These are phyloP conservation scores for Fraxinus sp. DNA, from an alignment of 305 asterid species.

Conservation along the genomic window DNA sequence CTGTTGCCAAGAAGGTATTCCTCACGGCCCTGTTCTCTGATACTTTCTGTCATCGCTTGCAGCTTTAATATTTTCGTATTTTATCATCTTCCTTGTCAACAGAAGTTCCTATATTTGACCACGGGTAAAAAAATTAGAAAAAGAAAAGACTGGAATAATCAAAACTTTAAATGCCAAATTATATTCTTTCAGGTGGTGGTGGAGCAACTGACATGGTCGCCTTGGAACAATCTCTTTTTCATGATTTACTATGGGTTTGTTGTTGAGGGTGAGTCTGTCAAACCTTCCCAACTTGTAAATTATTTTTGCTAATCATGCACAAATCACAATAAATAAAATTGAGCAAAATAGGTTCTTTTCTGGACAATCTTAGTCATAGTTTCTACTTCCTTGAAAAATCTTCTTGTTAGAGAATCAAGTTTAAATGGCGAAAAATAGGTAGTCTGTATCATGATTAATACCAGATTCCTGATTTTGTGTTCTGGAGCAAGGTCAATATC, in stretches of 20 bases:
- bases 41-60: not conserved
- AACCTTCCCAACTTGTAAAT: slow-evolving; percentile 2
- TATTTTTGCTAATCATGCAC: not conserved
- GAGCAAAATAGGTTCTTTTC: not conserved
- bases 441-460: not conserved
- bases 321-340: not conserved
- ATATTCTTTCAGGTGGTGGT: slow-evolving; percentile 68
- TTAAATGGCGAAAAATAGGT: not conserved
- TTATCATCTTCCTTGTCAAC: not conserved
- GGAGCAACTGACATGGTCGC: slow-evolving; percentile 85
- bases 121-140: not conserved
- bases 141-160: not conserved
- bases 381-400: slow-evolving; percentile 2
- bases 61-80: not conserved
- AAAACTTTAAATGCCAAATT: slow-evolving; percentile 7
- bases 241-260: slow-evolving; percentile 85
- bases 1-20: slow-evolving; percentile 91
- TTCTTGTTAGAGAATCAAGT: slow-evolving; percentile 1
- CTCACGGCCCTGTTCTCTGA: not conserved
- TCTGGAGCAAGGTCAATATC: not conserved
- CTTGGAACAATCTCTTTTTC: slow-evolving; percentile 90
- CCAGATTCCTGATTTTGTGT: not conserved
- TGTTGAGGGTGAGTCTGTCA: slow-evolving; percentile 64
- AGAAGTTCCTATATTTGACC: not conserved
- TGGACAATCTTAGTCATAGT: not conserved